Evolutionary conservation across 2,329 filamentous ascomycete genomes (phyloP), one percentile per base, ranked within the genome.

Genomic region (Calcarisporium arbuscula): DNA sequence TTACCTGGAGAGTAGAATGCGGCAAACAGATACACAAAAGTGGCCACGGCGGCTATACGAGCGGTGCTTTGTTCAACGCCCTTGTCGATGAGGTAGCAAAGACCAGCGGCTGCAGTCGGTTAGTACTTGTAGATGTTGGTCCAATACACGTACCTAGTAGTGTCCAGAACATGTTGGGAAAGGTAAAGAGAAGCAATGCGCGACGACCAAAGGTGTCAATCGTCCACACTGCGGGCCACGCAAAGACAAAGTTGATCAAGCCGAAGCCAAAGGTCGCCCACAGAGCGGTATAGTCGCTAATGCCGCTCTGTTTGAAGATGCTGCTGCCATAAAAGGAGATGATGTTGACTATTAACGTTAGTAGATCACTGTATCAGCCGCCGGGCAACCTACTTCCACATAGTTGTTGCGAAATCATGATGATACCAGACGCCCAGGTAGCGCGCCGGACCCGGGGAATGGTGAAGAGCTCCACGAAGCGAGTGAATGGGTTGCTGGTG

Each of bases 391-490:
- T 55, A 48, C 50, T 69, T 26, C 73, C 75, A 40, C 73, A 77
- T 61, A 80, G 70, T 49, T 80, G 76, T 47, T 80, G 75, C 0
- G 62, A 64, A 45, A 78, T 74, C 79, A 86, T 85, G 10, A 85
- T 78, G 1, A 74, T 73, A 42, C 73, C 76, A 0, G 80, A 77
- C 2, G 80, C 82, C 34, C 77, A 67, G 1, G 78, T 83, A 1
- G 82, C 82, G 26, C 74, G 66, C 5, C 74, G 62, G 7, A 75
- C 61, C 21, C 77, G 64, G 1, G 74, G 68, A 31, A 80, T 66
- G 2, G 70, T 76, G 43, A 80, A 74, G 2, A 75, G 57, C 46
- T 80, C 71, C 15, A 67, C 39, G 28, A 76, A 70, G 12, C 75
- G 69, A 8, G 62, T 70, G 26, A 56, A 46, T 9, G 70, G 25